phyloP scores from a whole-genome alignment of 169 alveolate genomes.

The Plasmodium gaboni region DNA sequence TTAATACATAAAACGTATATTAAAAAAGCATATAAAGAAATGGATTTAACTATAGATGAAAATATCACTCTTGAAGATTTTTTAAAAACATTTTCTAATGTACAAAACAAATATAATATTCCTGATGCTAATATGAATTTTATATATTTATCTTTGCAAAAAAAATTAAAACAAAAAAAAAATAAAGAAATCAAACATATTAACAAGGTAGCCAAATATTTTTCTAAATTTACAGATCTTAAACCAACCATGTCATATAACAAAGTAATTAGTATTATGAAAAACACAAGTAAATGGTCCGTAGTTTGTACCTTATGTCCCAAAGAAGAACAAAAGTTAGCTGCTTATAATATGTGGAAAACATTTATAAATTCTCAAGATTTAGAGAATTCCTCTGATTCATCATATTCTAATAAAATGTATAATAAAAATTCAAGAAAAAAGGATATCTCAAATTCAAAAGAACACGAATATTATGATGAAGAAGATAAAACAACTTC shows the following conservation, averaged over 20 bases:
- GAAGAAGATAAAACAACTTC: slow-evolving; percentile 31
- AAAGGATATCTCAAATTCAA: slow-evolving; percentile 17
- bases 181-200: slow-evolving; percentile 39
- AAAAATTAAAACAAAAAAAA: slow-evolving; percentile 66
- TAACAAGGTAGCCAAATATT: slow-evolving; percentile 70
- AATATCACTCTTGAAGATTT: slow-evolving; percentile 63
- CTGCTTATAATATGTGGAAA: slow-evolving; percentile 71
- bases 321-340: slow-evolving; percentile 66
- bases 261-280: slow-evolving; percentile 62
- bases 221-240: slow-evolving; percentile 58
- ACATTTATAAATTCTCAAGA: slow-evolving; percentile 29
- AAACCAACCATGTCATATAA: slow-evolving; percentile 46
- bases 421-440: slow-evolving; percentile 39
- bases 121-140: slow-evolving; percentile 58
- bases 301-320: slow-evolving; percentile 56
- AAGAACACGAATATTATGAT: slow-evolving; percentile 33
- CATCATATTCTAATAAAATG: slow-evolving; percentile 37
- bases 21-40: slow-evolving; percentile 45
- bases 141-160: slow-evolving; percentile 59
- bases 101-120: slow-evolving; percentile 49
- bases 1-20: slow-evolving; percentile 61
- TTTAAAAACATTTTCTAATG: slow-evolving; percentile 31
- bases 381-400: slow-evolving; percentile 30
- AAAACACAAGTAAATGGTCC: slow-evolving; percentile 66
- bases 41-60: slow-evolving; percentile 51